A percentile compares a stretch with the other conserved stretches of the same genome.
Evolutionary conservation across 2,329 filamentous ascomycete species (phyloP).

Genomic region (Phaeophleospora eucalypticola): DNA sequence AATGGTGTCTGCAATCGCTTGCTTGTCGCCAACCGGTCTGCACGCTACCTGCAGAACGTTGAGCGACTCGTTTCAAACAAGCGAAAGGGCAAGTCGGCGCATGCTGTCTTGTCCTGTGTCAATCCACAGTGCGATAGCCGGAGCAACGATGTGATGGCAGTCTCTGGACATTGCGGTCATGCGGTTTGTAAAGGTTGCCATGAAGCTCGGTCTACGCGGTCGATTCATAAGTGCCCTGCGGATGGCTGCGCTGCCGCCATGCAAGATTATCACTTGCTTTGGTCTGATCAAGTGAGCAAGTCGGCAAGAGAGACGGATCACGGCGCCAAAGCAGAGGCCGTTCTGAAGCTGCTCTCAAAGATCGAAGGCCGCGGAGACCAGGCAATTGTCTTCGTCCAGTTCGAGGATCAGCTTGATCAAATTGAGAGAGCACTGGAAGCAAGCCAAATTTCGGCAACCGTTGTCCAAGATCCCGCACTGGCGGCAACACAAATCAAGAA

Average conservation of each 20-base stretch:
- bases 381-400: conserved; percentile 55
- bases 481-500: conserved; percentile 19
- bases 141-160: conserved; percentile 7
- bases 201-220: conserved; percentile 7
- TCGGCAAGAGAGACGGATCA: conserved; percentile 22
- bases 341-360: conserved; percentile 43
- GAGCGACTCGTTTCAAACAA: neutral
- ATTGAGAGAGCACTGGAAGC: conserved; percentile 33
- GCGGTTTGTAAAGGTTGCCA: conserved; percentile 44
- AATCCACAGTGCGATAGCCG: conserved; percentile 5
- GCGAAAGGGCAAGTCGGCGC: neutral
- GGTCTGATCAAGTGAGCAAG: conserved; percentile 35
- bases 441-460: conserved; percentile 32
- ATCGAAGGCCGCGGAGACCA: conserved; percentile 44
- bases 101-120: conserved; percentile 6
- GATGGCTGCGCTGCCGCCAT: conserved; percentile 40
- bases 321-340: conserved; percentile 47
- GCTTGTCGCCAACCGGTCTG: conserved; percentile 20
- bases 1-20: conserved; percentile 20
- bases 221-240: conserved; percentile 37
- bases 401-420: conserved; percentile 41
- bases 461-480: conserved; percentile 32
- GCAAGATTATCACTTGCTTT: conserved; percentile 40
- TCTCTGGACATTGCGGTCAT: conserved; percentile 52
- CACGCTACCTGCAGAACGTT: conserved; percentile 23